Evolutionary conservation across 192 early-diverging fungal species (phyloP), one percentile per base, ranked within the genome.

Genomic region (Gonapodya sp.): DNA sequence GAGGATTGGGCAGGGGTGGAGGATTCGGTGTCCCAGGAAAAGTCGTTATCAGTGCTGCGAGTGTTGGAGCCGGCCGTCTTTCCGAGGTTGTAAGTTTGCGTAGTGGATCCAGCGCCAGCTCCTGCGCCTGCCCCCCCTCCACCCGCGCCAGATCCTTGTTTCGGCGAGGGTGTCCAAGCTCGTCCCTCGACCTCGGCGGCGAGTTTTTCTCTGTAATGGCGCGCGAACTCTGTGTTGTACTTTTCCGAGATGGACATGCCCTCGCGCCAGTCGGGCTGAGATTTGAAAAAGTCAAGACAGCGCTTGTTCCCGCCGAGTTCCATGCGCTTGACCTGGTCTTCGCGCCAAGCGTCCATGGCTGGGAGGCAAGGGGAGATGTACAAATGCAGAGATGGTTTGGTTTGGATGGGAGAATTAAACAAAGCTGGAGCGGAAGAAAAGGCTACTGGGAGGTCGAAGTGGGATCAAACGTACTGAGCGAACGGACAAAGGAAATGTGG

Each of bases 331-430:
- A 95, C 86, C 85, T 99, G 97, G 85, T 98, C 96, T 35, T 94
- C 92, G 36, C 90, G 92, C 96, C 96, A 99, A 82, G 94, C 94
- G 86, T 99, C 97, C 97, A 99, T 99, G 1, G 93, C 93, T 79
- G 46, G 46, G 46, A 24, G 46, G 46, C 24, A 64, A 64, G 46
- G 46, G 46, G 46, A 24, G n/a, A n/a, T n/a, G n/a, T n/a, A n/a
- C n/a, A n/a, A n/a, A n/a, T n/a, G n/a, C n/a, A n/a, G n/a, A n/a
- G n/a, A n/a, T n/a, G n/a, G n/a, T n/a, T n/a, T n/a, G n/a, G n/a
- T n/a, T n/a, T n/a, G n/a, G n/a, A n/a, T n/a, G n/a, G n/a, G n/a
- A n/a, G n/a, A n/a, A n/a, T n/a, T n/a, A n/a, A n/a, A n/a, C n/a
- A n/a, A n/a, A n/a, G n/a, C n/a, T n/a, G n/a, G n/a, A n/a, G n/a